Base-by-base conservation (phyloP, 2,329 filamentous ascomycete species). In the Fusarium longipes region DNA sequence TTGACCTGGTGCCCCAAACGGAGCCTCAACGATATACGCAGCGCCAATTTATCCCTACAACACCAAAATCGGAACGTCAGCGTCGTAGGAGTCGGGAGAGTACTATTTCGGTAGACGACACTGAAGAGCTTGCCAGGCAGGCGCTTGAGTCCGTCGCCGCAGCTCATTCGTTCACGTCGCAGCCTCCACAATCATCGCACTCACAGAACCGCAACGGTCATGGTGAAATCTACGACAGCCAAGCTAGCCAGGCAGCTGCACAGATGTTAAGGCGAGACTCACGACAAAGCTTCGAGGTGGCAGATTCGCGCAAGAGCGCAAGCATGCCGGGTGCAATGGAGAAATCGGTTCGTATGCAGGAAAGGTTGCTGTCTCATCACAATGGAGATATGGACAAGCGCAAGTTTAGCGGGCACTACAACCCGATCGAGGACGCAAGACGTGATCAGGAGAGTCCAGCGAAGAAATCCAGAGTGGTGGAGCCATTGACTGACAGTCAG, bases 81-180 rank as follows among this genome's bases (percentile, higher is more conserved):
- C 83, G 86, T 35, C 87, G 87, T 51, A 88, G 89, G 77, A 93
- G 93, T 77, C 88, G 92, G 61, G 93, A 96, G 77, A 95, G 92
- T 80, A 96, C 93, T 3, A 93, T 96, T 47, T 96, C 93, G 2
- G 90, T 87, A 20, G 85, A 85, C 40, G 85, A 89, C 58, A 86
- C 84, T 49, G 87, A 84, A 70, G 85, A 87, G 70, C 79, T 87
- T 24, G 84, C 84, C 1, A 81, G 85, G 6, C 83, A 86, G 59
- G 85, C 85, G 1, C 71, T 87, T 15, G 80, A 84, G 63, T 83
- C 82, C 0, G 84, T 86, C 12, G 86, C 84, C 50, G 89, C 79
- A 17, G 79, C 78, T 14, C 79, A 79, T 7, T 77, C 76, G 0
- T 71, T 72, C 12, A 64, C 68, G 5, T 68, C 72, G 1, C 77